phyloP scores from a whole-genome alignment of 805 yeast species.

The Tetrapisispora taiwanensis region DNA sequence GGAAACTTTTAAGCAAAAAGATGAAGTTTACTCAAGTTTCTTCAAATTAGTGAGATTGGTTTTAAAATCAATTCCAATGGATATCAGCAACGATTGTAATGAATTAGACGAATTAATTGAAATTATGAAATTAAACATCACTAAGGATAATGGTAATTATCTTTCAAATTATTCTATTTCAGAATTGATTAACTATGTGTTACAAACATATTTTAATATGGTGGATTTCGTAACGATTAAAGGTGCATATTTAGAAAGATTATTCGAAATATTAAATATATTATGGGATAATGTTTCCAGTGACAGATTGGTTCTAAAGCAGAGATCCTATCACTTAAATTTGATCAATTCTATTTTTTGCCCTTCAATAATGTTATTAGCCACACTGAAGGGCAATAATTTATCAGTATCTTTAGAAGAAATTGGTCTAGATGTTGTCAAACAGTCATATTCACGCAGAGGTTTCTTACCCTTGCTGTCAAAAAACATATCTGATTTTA shows the following conservation, averaged over 20 bases:
- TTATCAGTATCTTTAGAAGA: slow-evolving; percentile 3
- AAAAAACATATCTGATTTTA: slow-evolving; percentile 36
- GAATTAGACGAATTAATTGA: slow-evolving; percentile 13
- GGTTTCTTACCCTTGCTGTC: slow-evolving; percentile 55
- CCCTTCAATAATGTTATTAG: slow-evolving; percentile 31
- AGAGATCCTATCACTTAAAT: slow-evolving; percentile 49
- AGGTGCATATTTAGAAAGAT: background rate
- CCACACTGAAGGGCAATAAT: slow-evolving; percentile 28
- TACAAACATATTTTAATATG: slow-evolving; percentile 8
- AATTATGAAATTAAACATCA: slow-evolving; percentile 12
- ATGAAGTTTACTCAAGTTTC: slow-evolving; percentile 19
- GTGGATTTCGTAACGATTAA: background rate
- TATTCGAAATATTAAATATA: slow-evolving; percentile 28
- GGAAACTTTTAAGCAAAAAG: slow-evolving; percentile 24
- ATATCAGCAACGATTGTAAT: background rate
- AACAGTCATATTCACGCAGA: slow-evolving; percentile 51
- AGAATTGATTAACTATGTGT: slow-evolving; percentile 10
- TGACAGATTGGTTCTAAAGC: slow-evolving; percentile 54
- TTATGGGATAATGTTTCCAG: slow-evolving; percentile 52
- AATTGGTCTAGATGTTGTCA: slow-evolving; percentile 35
- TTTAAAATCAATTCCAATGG: slow-evolving; percentile 13
- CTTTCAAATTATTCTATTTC: slow-evolving; percentile 16
- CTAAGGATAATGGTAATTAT: slow-evolving; percentile 21
- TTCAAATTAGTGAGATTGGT: slow-evolving; percentile 17
- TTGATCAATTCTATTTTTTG: slow-evolving; percentile 45